Base-by-base conservation (phyloP, 371 early-diverging fungal genomes). In the Mucor piriformis region DNA sequence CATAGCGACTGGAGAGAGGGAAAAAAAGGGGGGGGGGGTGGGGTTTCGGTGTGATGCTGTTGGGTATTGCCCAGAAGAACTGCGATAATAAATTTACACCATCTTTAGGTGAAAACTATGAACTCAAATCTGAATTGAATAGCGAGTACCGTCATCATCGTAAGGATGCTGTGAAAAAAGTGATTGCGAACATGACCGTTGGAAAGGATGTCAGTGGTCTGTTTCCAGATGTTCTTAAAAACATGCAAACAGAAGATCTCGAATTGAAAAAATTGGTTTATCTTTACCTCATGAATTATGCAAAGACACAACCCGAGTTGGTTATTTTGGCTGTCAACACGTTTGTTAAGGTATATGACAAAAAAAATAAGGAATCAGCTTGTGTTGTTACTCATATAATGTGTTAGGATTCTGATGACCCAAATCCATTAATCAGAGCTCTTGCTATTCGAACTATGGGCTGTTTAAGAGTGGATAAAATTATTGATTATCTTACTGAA, bases 241-340 rank as follows among this genome's bases (percentile, higher is more conserved):
- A 95, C 83, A 99, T 99, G 98, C 97, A 97, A 73, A 99, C 97
- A 2, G 97, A 96, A 59, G 98, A 97, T 74, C 72, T 99, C 56
- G 97, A 97, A 69, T 50, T 94, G 63, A 98, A 97, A 74, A 97
- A 97, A 77, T 87, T 97, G 85, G 94, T 97, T 25, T 92, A 94
- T 64, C 77, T 94, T 56, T 94, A 92, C 56, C 63, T 95, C 50
- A 92, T 92, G 68, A 92, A 93, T 80, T 95, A 88, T 89, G 98
- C 98, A 51, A 94, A 96, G 70, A 90, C 89, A 23, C 93, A 99
- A 70, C 98, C 99, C 6, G 97, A 98, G 69, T 83, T 99, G 61
- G 99, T 96, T 24, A 95, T 97, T 74, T 82, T 97, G 56, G 97
- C 98, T 13, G 92, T 99, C 23, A 96, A 96, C 66, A 95, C 97